Base-by-base conservation (phyloP, 2,329 filamentous ascomycete genomes). In the Remersonia thermophila region DNA sequence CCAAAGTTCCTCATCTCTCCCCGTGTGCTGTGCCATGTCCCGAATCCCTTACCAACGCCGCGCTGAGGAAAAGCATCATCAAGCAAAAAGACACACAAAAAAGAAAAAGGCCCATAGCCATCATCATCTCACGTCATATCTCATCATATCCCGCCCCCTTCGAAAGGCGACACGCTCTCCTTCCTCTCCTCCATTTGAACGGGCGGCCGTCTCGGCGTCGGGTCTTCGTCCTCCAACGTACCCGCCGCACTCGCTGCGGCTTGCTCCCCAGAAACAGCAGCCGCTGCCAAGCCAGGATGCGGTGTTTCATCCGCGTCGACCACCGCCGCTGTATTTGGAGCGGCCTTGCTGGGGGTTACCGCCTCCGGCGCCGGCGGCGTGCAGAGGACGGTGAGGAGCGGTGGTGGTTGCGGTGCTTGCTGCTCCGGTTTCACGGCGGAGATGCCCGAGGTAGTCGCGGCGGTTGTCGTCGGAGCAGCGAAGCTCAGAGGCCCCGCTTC, bases 401-500 rank as follows among this genome's bases (percentile, higher is more conserved):
- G 20, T 23, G 20, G 20, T 23, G 20, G 20, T 9, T 5, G 20
- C 5, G 20, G 20, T 5, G 20, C 9, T 23, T 23, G 20, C 12
- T 29, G n/a, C 12, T 20, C 29, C 29, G 33, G 32, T 30, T 27
- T 33, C 5, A n/a, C n/a, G n/a, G n/a, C n/a, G n/a, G n/a, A n/a
- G n/a, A n/a, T n/a, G n/a, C n/a, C n/a, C n/a, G n/a, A n/a, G n/a
- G n/a, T n/a, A n/a, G n/a, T n/a, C n/a, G n/a, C n/a, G n/a, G n/a
- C n/a, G n/a, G n/a, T n/a, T n/a, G n/a, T n/a, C n/a, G n/a, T n/a
- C n/a, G n/a, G n/a, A n/a, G n/a, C n/a, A n/a, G n/a, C n/a, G n/a
- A 45, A 52, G 39, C 36, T 56, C 34, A 50, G 47, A 42, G 49
- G 48, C 41, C 50, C 53, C 38, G 55, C 42, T 39, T 68, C 65